Evolutionary conservation across 495 filamentous ascomycete species (phyloP), one percentile per base, ranked within the genome.

Genomic region (Staphylotrichum longicolle): DNA sequence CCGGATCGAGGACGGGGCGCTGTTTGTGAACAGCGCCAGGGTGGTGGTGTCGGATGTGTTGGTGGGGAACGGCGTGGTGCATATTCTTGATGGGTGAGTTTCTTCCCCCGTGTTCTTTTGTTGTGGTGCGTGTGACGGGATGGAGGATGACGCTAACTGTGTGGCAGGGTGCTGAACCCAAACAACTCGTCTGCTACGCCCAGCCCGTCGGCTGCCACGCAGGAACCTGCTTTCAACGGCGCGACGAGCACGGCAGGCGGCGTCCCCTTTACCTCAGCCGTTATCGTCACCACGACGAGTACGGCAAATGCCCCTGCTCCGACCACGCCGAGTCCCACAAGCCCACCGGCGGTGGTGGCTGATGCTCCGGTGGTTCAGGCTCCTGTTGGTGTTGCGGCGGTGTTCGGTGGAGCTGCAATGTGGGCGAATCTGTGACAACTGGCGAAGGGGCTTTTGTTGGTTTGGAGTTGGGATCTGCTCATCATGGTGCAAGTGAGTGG

Each of bases 21-120:
- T 73, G 11, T 75, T 63, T 58, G 75, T 78, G 48, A 78, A 80
- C 53, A 70, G 71, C 15, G 78, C 74, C 11, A 60, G 65, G 50
- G 64, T 76, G 15, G 54, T 73, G 11, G 42, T 72, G 37, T 62
- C 83, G 3, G 80, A 91, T 68, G 71, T 91, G 4, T 76, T 91
- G 0, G 65, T 87, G 51, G 73, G 74, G 27, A 89, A 89, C 53
- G 88, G 88, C 60, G 87, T 91, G 9, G 71, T 89, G 5, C 87
- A 90, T 66, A 71, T 88, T 37, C 81, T 89, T 61, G 83, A 88
- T 63, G 73, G 71, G 82, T 79, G 9, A 12, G 46, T 42, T 15
- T 27, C 20, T 27, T 27, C 20, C 20, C 20, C 20, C 20, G 20
- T 27, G 20, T 27, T 27, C 1, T 27, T 27, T 27, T 27, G 20